Conservation (phyloP, 208 protist genomes). For the Trypanosoma cruzi region DNA sequence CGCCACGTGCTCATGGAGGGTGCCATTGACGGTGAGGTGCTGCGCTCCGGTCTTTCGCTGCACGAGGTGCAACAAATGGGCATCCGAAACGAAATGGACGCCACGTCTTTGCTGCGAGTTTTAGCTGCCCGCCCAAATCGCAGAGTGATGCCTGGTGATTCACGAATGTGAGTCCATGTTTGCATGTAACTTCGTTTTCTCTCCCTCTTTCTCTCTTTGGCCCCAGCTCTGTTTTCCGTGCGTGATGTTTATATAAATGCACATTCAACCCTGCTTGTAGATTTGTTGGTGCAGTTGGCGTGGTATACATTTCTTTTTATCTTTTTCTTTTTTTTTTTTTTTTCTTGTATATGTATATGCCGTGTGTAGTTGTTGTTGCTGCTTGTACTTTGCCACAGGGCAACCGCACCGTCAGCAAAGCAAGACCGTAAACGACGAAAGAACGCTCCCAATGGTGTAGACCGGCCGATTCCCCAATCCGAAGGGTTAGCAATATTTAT, state of each 20-base stretch:
- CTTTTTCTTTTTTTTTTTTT: constrained; percentile 5
- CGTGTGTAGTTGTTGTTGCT: neutral
- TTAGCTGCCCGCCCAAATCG: neutral
- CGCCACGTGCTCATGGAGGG: neutral
- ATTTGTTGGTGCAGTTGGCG: neutral
- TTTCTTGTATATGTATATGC: neutral
- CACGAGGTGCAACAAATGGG: constrained; percentile 19
- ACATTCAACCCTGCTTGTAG: neutral
- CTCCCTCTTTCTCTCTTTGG: neutral
- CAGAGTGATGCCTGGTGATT: neutral
- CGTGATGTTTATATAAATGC: neutral
- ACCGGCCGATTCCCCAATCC: neutral
- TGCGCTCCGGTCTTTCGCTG: constrained; percentile 16
- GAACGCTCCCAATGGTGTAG: constrained; percentile 14
- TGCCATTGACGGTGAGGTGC: constrained; percentile 21
- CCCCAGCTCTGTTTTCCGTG: neutral
- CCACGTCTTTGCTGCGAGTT: neutral
- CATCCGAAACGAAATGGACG: constrained; percentile 2
- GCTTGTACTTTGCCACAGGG: neutral
- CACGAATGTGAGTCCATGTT: neutral
- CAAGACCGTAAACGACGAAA: neutral
- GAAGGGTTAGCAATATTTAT: constrained; percentile 11
- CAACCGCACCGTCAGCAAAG: neutral
- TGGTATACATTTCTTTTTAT: neutral
- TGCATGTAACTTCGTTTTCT: neutral